Percentiles rank a stretch among this genome's conserved stretches.
Evolutionary conservation across 768 basidiomycete species (phyloP).

Genomic region (Phaffia tasmanica): DNA sequence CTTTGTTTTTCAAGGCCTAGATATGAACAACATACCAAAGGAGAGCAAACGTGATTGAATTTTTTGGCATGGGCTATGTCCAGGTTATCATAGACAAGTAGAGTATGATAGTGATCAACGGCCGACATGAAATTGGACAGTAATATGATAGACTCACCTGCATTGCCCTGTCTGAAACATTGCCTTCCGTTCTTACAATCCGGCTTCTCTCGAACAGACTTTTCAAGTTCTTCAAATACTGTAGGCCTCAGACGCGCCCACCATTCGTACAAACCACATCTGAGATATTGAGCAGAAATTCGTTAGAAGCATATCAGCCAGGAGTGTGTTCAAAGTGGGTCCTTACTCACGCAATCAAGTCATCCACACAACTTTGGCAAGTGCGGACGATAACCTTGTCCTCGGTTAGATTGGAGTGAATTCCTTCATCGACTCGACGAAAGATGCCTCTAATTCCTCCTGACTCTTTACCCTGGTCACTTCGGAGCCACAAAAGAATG

Average conservation of each 20-base stretch:
- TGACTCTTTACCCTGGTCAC: conserved; percentile 11
- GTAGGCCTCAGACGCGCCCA: conserved; percentile 14
- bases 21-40: neutral
- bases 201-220: conserved; percentile 1
- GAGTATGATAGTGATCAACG: neutral
- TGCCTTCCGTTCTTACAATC: conserved; percentile 12
- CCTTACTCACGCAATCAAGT: conserved; percentile 13
- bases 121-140: neutral
- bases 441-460: conserved; percentile 23
- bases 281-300: neutral
- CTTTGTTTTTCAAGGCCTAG: no score
- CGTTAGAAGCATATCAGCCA: neutral
- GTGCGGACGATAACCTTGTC: neutral
- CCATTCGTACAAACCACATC: conserved; percentile 23
- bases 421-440: conserved; percentile 17
- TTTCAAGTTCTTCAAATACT: conserved; percentile 13
- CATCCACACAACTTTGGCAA: conserved; percentile 15
- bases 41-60: conserved; percentile 24
- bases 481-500: conserved; percentile 20
- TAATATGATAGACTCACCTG: neutral
- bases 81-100: neutral
- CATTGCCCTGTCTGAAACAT: conserved; percentile 12
- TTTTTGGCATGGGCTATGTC: neutral
- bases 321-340: neutral
- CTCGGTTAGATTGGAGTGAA: conserved; percentile 12